Evolutionary conservation across 768 basidiomycete genomes (phyloP).

Genomic region (Pleurotus salmoneostramineus): DNA sequence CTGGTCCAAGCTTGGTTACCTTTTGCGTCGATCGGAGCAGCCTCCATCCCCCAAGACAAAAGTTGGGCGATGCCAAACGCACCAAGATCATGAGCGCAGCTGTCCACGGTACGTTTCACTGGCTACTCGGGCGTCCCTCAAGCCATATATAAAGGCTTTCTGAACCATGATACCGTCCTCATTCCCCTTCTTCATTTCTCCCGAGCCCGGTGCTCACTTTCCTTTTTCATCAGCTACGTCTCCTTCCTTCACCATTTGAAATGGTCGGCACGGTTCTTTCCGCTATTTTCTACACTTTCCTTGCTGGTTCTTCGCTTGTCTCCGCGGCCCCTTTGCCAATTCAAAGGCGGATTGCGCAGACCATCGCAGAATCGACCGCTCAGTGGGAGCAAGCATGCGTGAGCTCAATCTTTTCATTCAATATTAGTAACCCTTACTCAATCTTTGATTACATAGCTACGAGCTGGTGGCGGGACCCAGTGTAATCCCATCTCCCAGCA

Average conservation of each 20-base stretch:
- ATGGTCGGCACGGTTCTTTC: constrained; percentile 18
- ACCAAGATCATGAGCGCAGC: too few relatives aligned
- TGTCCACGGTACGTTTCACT: too few relatives aligned
- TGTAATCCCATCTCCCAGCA: constrained; percentile 44
- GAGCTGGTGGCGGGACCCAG: constrained; percentile 39
- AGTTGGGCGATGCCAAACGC: too few relatives aligned
- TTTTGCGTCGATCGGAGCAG: too few relatives aligned
- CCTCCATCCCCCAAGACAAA: too few relatives aligned
- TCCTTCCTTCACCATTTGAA: not conserved
- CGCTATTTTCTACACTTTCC: constrained; percentile 24
- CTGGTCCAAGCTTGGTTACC: too few relatives aligned
- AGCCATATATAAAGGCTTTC: too few relatives aligned
- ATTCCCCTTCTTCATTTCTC: not conserved
- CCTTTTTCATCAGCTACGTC: not conserved
- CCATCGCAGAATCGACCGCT: constrained; percentile 40
- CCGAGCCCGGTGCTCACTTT: not conserved
- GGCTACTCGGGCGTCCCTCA: too few relatives aligned
- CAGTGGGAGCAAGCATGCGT: constrained; percentile 54
- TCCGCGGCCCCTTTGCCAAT: constrained; percentile 28
- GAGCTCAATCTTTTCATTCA: constrained; percentile 16
- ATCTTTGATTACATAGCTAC: constrained; percentile 18
- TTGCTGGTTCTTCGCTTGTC: constrained; percentile 23
- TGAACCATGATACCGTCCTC: not conserved
- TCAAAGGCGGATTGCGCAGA: constrained; percentile 46
- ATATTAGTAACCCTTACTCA: not conserved